These are phyloP conservation scores for Umbelopsis sp. DNA, from an alignment of 192 early-diverging fungal species.

Conservation along the genomic window DNA sequence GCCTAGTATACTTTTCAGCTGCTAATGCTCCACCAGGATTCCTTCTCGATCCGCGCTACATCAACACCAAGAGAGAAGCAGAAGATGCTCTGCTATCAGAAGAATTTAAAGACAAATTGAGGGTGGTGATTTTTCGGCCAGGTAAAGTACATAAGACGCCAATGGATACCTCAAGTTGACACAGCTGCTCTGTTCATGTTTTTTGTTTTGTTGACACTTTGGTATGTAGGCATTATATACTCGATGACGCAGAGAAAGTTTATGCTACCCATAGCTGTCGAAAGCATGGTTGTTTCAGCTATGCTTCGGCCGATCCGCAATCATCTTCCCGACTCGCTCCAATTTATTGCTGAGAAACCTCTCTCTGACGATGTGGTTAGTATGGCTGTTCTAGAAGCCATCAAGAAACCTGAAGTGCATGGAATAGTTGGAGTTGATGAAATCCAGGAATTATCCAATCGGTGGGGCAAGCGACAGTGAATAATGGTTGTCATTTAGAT, in stretches of 20 bases:
- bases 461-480: conserved; percentile 7
- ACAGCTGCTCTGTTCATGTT: background rate
- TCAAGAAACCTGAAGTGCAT: conserved; percentile 18
- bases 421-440: conserved; percentile 19
- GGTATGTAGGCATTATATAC: conserved; percentile 25
- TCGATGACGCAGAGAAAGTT: conserved; percentile 19
- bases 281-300: conserved; percentile 14
- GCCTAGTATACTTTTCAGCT: conserved; percentile 31
- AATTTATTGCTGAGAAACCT: conserved; percentile 26
- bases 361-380: conserved; percentile 18
- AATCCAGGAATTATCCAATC: conserved; percentile 20
- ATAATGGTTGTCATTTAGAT: too few relatives aligned
- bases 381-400: conserved; percentile 17
- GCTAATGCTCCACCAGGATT: conserved; percentile 23
- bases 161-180: too few relatives aligned
- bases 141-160: background rate
- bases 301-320: conserved; percentile 19
- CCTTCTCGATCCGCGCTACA: conserved; percentile 22
- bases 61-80: conserved; percentile 26
- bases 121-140: conserved; percentile 27
- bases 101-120: conserved; percentile 19
- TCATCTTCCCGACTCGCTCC: conserved; percentile 14
- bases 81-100: conserved; percentile 19
- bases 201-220: background rate
- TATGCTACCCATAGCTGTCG: conserved; percentile 23